Evolutionary conservation across 495 filamentous ascomycete genomes (phyloP).

Genomic region (Parathielavia hyrcaniae): DNA sequence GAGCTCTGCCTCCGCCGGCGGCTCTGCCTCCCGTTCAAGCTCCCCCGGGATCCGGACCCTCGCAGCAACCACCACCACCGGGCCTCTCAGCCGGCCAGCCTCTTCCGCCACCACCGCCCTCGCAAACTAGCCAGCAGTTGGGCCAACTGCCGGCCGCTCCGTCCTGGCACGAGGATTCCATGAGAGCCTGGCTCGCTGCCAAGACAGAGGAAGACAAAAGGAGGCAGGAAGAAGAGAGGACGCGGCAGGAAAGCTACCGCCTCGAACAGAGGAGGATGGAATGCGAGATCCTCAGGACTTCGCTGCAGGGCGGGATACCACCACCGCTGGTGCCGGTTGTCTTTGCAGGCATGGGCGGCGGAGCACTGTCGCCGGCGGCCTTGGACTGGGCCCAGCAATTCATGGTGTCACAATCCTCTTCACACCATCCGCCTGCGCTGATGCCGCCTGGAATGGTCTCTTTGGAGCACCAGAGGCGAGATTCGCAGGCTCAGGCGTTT

Average conservation of each 20-base stretch:
- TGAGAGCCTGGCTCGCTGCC: slow-evolving; percentile 74
- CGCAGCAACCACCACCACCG: slow-evolving; percentile 27
- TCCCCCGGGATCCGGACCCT: slow-evolving; percentile 29
- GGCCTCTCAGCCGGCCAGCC: slow-evolving; percentile 28
- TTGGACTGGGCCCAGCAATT: slow-evolving; percentile 74
- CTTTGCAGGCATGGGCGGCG: slow-evolving; percentile 75
- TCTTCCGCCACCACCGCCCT: slow-evolving; percentile 36
- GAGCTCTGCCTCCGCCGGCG: slow-evolving; percentile 67
- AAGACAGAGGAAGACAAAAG: slow-evolving; percentile 85
- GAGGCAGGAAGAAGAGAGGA: slow-evolving; percentile 83
- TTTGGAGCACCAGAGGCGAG: slow-evolving; percentile 40
- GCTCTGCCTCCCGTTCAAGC: slow-evolving; percentile 60
- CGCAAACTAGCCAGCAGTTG: slow-evolving; percentile 36
- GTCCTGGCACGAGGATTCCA: slow-evolving; percentile 68
- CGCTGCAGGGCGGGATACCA: slow-evolving; percentile 72
- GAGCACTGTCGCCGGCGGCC: slow-evolving; percentile 47
- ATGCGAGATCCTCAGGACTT: slow-evolving; percentile 75
- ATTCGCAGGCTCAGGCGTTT: slow-evolving; percentile 40
- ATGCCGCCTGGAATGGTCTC: slow-evolving; percentile 46
- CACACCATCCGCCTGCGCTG: slow-evolving; percentile 47
- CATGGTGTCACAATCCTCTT: slow-evolving; percentile 47
- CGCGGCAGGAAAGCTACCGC: slow-evolving; percentile 66
- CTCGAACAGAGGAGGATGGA: slow-evolving; percentile 77
- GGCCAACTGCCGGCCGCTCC: slow-evolving; percentile 64
- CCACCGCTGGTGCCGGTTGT: slow-evolving; percentile 83